These are phyloP conservation scores for Fusarium buxicola DNA, from an alignment of 2,329 filamentous ascomycete genomes.

Conservation along the genomic window DNA sequence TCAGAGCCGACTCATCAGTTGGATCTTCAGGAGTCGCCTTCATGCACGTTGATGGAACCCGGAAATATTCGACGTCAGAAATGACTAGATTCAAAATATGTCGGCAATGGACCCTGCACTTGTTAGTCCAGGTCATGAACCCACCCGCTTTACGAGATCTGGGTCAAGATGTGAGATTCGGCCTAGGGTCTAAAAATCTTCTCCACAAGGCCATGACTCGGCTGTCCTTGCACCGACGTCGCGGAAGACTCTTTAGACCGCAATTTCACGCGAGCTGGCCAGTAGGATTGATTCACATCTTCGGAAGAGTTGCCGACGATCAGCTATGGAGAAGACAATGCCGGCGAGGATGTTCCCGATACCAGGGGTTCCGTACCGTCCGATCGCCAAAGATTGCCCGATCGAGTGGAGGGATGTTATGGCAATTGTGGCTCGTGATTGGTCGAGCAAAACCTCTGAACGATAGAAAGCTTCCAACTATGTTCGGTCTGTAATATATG, in stretches of 20 bases:
- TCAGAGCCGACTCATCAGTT: neutral
- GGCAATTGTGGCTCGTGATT: neutral
- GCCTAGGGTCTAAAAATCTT: neutral
- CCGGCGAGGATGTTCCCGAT: neutral
- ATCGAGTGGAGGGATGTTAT: too few relatives aligned
- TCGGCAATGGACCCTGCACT: neutral
- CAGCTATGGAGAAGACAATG: neutral
- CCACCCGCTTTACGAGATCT: constrained; percentile 8
- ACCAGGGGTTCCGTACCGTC: neutral
- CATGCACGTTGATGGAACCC: neutral
- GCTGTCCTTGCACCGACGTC: neutral
- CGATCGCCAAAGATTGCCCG: neutral
- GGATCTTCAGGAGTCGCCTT: neutral
- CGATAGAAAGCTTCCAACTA: too few relatives aligned
- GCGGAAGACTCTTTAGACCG: neutral
- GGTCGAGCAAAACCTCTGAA: neutral
- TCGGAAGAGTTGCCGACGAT: neutral
- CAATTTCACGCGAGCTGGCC: neutral
- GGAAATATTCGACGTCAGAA: neutral
- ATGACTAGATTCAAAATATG: neutral
- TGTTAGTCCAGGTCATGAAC: neutral
- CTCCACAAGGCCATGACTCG: constrained; percentile 6
- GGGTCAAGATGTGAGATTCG: constrained; percentile 1
- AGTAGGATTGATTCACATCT: neutral
- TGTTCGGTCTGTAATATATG: too few relatives aligned